phyloP scores from a whole-genome alignment of 495 filamentous ascomycete species.

The Podospora tetraspora region DNA sequence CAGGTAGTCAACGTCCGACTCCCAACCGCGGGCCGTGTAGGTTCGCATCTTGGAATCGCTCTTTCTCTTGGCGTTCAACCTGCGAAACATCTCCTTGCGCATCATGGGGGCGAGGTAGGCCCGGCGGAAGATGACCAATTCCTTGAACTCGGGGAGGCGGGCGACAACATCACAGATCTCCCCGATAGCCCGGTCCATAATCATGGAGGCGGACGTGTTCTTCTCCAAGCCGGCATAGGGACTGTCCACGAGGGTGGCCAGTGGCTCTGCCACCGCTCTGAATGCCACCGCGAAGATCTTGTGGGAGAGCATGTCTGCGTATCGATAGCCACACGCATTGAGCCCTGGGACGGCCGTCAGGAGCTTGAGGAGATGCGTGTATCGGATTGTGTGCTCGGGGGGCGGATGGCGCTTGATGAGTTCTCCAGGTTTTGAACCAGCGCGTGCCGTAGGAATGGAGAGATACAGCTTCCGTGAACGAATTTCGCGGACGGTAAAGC shows the following conservation, averaged over 20 bases:
- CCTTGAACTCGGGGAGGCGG: slow-evolving; percentile 54
- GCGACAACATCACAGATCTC: slow-evolving; percentile 40
- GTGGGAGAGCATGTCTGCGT: slow-evolving; percentile 25
- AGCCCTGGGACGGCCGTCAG: slow-evolving; percentile 29
- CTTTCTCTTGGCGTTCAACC: slow-evolving; percentile 40
- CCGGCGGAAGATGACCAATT: slow-evolving; percentile 51
- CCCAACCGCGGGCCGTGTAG: slow-evolving; percentile 47
- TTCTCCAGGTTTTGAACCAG: background rate
- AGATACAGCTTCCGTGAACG: slow-evolving; percentile 32
- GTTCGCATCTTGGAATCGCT: slow-evolving; percentile 62
- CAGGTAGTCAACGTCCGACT: slow-evolving; percentile 71
- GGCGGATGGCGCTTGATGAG: slow-evolving; percentile 20
- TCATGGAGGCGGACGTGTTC: slow-evolving; percentile 54
- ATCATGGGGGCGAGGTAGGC: slow-evolving; percentile 52
- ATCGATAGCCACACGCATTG: slow-evolving; percentile 22
- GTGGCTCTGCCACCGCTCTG: slow-evolving; percentile 67
- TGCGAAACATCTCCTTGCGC: slow-evolving; percentile 34
- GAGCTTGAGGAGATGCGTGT: slow-evolving; percentile 27
- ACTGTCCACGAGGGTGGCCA: slow-evolving; percentile 68
- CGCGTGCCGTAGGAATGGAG: slow-evolving; percentile 14
- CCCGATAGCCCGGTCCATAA: slow-evolving; percentile 62
- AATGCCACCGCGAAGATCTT: slow-evolving; percentile 74
- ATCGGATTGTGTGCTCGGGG: slow-evolving; percentile 20
- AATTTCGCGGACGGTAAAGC: slow-evolving; percentile 60
- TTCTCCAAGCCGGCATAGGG: slow-evolving; percentile 63